Evolutionary conservation across 83 land plant genomes (phyloP).

Genomic region (Diphasiastrum complanatum): DNA sequence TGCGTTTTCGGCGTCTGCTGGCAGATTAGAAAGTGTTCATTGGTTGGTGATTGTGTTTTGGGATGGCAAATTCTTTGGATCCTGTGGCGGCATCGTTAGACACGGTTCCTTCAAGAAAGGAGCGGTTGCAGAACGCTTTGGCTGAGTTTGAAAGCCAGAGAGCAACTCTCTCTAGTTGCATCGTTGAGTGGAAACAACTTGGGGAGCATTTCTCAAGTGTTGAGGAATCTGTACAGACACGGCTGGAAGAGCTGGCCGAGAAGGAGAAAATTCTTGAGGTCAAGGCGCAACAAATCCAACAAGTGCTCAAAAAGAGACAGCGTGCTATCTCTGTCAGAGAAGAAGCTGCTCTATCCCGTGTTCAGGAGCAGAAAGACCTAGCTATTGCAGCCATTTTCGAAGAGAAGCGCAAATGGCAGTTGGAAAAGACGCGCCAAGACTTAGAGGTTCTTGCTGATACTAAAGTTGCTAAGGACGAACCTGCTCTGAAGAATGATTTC

Average conservation of each 20-base stretch:
- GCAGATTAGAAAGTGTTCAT: no score
- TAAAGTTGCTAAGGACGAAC: not conserved
- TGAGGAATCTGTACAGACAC: not conserved
- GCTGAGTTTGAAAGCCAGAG: not conserved
- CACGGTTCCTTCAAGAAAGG: not conserved
- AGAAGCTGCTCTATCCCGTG: not conserved
- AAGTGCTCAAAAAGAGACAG: not conserved
- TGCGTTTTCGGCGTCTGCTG: no score
- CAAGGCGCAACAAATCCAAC: not conserved
- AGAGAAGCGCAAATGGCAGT: no score
- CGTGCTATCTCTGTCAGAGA: slow-evolving; percentile 1
- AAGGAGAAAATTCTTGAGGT: not conserved
- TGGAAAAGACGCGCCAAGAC: not conserved
- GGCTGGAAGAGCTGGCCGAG: slow-evolving; percentile 1
- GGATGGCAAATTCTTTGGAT: no score
- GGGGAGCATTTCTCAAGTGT: no score
- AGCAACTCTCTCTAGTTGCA: not conserved
- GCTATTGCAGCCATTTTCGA: slow-evolving; percentile 6
- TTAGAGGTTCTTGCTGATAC: not conserved
- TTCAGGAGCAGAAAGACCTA: slow-evolving; percentile 1
- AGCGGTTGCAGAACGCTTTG: not conserved
- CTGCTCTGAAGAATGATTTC: not conserved
- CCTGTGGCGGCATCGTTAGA: not conserved
- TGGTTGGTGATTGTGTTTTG: no score
- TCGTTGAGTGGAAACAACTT: not conserved